These are phyloP conservation scores for Babesia sp. DNA, from an alignment of 169 alveolate species.

Conservation along the genomic window DNA sequence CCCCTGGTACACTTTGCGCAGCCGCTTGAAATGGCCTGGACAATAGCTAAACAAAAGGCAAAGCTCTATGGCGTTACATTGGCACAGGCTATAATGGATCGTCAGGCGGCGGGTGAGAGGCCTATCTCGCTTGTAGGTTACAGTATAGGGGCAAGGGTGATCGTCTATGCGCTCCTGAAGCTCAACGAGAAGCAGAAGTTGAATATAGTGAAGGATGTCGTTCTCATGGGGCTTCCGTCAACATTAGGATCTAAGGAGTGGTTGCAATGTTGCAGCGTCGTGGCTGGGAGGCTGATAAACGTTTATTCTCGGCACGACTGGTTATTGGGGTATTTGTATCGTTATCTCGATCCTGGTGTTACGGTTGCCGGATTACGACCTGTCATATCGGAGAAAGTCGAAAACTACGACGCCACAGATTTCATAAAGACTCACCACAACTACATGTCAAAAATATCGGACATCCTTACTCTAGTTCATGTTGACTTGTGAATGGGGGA, in stretches of 20 bases:
- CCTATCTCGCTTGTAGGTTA: conserved; percentile 89
- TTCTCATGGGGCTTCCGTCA: conserved; percentile 87
- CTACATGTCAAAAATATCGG: conserved; percentile 43
- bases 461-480: conserved; percentile 38
- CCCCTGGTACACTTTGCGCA: conserved; percentile 85
- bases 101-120: conserved; percentile 83
- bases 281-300: conserved; percentile 86
- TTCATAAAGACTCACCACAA: conserved; percentile 71
- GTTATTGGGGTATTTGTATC: conserved; percentile 88
- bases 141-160: conserved; percentile 90
- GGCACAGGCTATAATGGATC: conserved; percentile 86
- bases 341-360: conserved; percentile 78
- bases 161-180: conserved; percentile 82
- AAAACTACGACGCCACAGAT: conserved; percentile 82
- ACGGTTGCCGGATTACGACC: conserved; percentile 82
- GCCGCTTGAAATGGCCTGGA: conserved; percentile 87
- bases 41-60: conserved; percentile 83
- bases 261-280: conserved; percentile 85
- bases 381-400: conserved; percentile 73
- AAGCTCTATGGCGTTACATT: conserved; percentile 85
- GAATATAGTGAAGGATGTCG: conserved; percentile 82
- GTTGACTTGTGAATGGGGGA: conserved; percentile 39
- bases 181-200: conserved; percentile 76
- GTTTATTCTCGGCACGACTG: conserved; percentile 87
- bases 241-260: conserved; percentile 81